phyloP scores from a whole-genome alignment of 2,329 filamentous ascomycete species.

The Leptographium wingfieldii region DNA sequence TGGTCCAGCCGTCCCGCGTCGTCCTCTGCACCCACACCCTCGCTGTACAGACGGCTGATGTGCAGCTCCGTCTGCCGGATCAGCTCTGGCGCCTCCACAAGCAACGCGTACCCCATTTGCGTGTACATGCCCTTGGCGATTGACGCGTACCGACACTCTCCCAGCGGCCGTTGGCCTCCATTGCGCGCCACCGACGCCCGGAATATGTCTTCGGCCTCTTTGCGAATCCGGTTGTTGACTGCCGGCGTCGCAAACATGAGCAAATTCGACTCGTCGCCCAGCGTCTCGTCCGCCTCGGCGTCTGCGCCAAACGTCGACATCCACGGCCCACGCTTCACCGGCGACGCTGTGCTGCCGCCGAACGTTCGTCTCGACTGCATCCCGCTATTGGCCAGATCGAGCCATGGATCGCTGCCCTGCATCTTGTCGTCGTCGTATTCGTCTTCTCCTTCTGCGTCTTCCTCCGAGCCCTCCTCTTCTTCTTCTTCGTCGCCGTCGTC shows the following conservation, averaged over 20 bases:
- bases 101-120: slow-evolving; percentile 40
- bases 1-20: slow-evolving; percentile 43
- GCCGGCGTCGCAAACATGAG: slow-evolving; percentile 44
- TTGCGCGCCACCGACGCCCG: slow-evolving; percentile 36
- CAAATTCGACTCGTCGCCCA: slow-evolving; percentile 32
- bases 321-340: slow-evolving; percentile 5
- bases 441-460: slow-evolving; percentile 15
- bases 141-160: slow-evolving; percentile 49
- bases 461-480: slow-evolving; percentile 23
- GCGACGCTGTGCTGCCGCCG: background rate
- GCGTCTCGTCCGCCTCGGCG: slow-evolving; percentile 20
- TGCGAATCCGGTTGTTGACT: slow-evolving; percentile 34
- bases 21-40: slow-evolving; percentile 43
- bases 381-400: slow-evolving; percentile 8
- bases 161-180: background rate
- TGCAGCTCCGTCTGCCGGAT: slow-evolving; percentile 66
- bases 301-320: slow-evolving; percentile 4
- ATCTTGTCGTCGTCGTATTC: slow-evolving; percentile 24
- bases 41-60: slow-evolving; percentile 51
- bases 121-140: slow-evolving; percentile 61
- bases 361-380: background rate
- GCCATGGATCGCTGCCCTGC: slow-evolving; percentile 15
- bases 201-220: slow-evolving; percentile 43
- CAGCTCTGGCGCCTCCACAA: slow-evolving; percentile 58
- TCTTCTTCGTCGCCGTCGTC: slow-evolving; percentile 24